Conservation (phyloP, 352 stramenopile species). For the Pythium guiyangense region DNA sequence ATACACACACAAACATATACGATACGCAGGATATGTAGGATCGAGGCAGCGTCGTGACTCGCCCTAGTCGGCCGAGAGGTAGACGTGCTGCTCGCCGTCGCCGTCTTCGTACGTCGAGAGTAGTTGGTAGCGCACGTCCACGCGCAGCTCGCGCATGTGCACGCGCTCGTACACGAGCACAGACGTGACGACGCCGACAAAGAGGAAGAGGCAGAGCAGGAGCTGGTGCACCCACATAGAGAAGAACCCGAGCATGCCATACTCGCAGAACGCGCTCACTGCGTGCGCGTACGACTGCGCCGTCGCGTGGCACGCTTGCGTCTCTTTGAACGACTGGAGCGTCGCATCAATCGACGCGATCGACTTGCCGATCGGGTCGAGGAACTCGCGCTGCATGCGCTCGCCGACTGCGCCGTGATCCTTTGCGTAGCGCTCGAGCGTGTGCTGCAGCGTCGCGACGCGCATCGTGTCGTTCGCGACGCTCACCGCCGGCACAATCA, state of each 20-base stretch:
- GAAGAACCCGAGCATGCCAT: constrained; percentile 78
- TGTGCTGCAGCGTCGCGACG: constrained; percentile 33
- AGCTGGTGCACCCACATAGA: constrained; percentile 87
- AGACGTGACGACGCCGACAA: constrained; percentile 62
- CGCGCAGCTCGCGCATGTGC: constrained; percentile 48
- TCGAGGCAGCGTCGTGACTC: not conserved
- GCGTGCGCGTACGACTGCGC: constrained; percentile 41
- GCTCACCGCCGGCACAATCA: constrained; percentile 25
- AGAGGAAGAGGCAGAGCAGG: constrained; percentile 69
- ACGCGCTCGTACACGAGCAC: constrained; percentile 80
- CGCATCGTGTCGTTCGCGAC: constrained; percentile 24
- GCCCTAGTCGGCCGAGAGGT: constrained; percentile 58
- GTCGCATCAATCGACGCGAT: constrained; percentile 26
- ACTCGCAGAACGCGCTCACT: constrained; percentile 64
- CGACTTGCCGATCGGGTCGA: constrained; percentile 61
- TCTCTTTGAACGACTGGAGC: constrained; percentile 30
- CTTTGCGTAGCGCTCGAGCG: constrained; percentile 48
- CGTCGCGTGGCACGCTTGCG: constrained; percentile 47
- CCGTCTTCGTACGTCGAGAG: constrained; percentile 79
- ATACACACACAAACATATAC: not conserved
- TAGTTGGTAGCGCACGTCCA: constrained; percentile 68
- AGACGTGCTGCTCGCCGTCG: constrained; percentile 66
- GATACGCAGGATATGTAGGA: not conserved
- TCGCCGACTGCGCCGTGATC: constrained; percentile 40
- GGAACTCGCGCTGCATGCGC: constrained; percentile 68